phyloP scores from a whole-genome alignment of 2,329 filamentous ascomycete genomes.

The Chaetomium sp. region DNA sequence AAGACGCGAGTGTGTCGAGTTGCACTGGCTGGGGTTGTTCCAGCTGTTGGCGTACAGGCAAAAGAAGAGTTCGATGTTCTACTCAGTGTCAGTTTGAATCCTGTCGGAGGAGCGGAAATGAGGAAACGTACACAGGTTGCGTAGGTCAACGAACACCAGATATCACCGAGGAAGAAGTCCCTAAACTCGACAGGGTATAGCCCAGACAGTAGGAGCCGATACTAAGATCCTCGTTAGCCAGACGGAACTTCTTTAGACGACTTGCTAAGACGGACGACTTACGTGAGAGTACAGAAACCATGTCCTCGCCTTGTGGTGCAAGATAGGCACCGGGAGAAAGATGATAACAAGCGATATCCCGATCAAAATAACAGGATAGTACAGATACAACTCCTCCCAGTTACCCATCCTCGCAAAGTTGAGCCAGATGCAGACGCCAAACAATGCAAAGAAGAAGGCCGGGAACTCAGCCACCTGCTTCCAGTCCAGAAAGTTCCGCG shows the following conservation, averaged over 20 bases:
- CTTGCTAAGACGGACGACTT: slow-evolving; percentile 32
- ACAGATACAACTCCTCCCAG: slow-evolving; percentile 62
- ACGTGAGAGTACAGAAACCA: slow-evolving; percentile 92
- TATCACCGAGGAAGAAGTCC: slow-evolving; percentile 96
- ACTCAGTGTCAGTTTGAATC: slow-evolving; percentile 5
- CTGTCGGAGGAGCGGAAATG: neutral
- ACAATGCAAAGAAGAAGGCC: slow-evolving; percentile 69
- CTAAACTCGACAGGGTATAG: slow-evolving; percentile 92
- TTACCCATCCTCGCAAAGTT: slow-evolving; percentile 71
- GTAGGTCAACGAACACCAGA: slow-evolving; percentile 95
- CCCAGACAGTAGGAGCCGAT: slow-evolving; percentile 77
- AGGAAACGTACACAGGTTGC: slow-evolving; percentile 64
- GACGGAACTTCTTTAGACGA: neutral
- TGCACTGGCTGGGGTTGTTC: slow-evolving; percentile 69
- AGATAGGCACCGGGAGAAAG: slow-evolving; percentile 65
- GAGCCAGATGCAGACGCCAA: slow-evolving; percentile 79
- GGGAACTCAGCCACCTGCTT: slow-evolving; percentile 81
- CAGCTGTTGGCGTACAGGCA: slow-evolving; percentile 82
- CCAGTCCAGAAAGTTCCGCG: slow-evolving; percentile 81
- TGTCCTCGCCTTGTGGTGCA: slow-evolving; percentile 69
- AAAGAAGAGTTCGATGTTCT: slow-evolving; percentile 91
- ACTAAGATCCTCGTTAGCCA: slow-evolving; percentile 46
- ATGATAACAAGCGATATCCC: slow-evolving; percentile 60
- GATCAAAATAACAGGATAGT: slow-evolving; percentile 79
- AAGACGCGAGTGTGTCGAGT: slow-evolving; percentile 74